phyloP scores from a whole-genome alignment of 257 asterid genomes.

The Nicotiana otophora region DNA sequence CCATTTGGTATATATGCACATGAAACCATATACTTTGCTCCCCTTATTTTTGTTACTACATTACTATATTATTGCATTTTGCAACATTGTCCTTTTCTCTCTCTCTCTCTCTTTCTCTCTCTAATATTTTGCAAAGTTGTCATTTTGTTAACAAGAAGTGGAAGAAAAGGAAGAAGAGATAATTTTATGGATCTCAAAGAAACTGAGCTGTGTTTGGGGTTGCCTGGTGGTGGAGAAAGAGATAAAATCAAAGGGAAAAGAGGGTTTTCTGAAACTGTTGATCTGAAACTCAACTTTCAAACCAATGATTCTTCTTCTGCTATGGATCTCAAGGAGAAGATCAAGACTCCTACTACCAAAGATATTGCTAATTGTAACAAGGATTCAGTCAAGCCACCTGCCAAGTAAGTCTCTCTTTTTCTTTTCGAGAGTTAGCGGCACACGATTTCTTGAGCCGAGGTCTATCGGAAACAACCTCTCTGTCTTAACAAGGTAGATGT shows the following conservation, averaged over 20 bases:
- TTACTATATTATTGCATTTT: conserved; percentile 16
- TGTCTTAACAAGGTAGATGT: too few relatives aligned
- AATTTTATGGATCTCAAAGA: conserved; percentile 32
- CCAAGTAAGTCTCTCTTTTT: conserved; percentile 29
- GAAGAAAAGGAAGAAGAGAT: conserved; percentile 9
- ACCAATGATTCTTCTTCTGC: conserved; percentile 21
- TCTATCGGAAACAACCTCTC: too few relatives aligned
- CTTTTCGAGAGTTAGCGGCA: neutral
- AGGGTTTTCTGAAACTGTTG: conserved; percentile 48
- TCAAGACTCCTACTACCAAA: conserved; percentile 22
- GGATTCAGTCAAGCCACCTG: conserved; percentile 42
- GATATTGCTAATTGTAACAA: conserved; percentile 19
- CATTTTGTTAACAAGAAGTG: neutral
- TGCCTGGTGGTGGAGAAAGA: conserved; percentile 37
- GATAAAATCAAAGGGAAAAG: conserved; percentile 36
- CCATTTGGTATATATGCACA: conserved; percentile 43
- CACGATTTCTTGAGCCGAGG: too few relatives aligned
- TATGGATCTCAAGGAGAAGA: conserved; percentile 39
- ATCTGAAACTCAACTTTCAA: conserved; percentile 45
- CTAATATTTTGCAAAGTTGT: neutral
- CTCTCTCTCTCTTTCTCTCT: neutral
- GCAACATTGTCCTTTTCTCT: neutral
- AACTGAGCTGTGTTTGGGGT: conserved; percentile 49
- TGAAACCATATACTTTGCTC: conserved; percentile 34
- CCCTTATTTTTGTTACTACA: conserved; percentile 30